These are phyloP conservation scores for Blastomyces percursus DNA, from an alignment of 2,329 filamentous ascomycete genomes.

Conservation along the genomic window DNA sequence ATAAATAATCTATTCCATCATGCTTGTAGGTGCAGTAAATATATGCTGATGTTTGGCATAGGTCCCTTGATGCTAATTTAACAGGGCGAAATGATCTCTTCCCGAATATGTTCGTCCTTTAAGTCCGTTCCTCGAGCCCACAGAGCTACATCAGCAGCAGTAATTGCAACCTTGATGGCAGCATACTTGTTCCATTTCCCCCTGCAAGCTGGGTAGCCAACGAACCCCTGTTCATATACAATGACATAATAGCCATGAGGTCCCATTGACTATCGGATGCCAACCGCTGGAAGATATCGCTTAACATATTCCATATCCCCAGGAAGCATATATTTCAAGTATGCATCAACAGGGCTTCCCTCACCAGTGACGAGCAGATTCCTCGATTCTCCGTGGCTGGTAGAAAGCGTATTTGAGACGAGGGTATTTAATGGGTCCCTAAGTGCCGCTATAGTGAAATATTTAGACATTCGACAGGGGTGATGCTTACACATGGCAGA, in stretches of 20 bases:
- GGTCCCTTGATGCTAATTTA: background rate
- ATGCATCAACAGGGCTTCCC: background rate
- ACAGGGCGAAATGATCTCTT: background rate
- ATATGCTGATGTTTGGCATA: background rate
- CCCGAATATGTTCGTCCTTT: background rate
- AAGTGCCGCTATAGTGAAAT: too few species aligned
- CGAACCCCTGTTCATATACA: slow-evolving; percentile 26
- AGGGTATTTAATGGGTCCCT: too few species aligned
- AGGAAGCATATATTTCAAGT: background rate
- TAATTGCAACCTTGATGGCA: slow-evolving; percentile 1
- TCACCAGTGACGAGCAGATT: background rate
- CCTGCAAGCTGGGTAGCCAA: slow-evolving; percentile 20
- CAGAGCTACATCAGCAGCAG: background rate
- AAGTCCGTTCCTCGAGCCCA: background rate
- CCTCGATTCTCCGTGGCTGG: background rate
- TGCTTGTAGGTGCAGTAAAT: background rate
- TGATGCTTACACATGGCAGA: too few species aligned
- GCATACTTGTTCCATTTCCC: background rate
- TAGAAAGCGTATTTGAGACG: too few species aligned
- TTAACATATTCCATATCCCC: slow-evolving; percentile 6
- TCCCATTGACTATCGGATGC: slow-evolving; percentile 12
- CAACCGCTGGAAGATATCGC: slow-evolving; percentile 13
- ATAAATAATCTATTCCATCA: background rate
- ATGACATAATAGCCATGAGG: slow-evolving; percentile 19
- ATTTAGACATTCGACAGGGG: too few species aligned